Conservation (phyloP, 148 eudicot species). For the Vaccinium darrowii region DNA sequence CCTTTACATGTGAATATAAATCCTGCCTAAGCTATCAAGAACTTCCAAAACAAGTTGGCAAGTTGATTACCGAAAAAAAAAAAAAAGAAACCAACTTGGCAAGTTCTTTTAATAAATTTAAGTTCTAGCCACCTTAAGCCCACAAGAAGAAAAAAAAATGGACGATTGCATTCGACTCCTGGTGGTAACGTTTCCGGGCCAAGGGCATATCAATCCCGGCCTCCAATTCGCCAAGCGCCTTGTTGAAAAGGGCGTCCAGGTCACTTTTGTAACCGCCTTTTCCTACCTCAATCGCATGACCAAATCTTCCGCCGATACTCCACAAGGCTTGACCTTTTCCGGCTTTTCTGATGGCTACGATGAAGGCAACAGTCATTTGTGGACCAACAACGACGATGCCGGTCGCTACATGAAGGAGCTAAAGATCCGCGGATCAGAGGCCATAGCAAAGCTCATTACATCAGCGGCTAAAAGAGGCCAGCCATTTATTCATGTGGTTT, state of each 20-base stretch:
- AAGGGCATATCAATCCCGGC: constrained; percentile 59
- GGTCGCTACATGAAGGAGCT: constrained; percentile 17
- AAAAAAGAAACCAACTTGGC: no score
- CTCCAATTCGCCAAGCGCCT: constrained; percentile 55
- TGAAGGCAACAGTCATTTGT: not conserved
- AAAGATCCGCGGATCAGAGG: constrained; percentile 20
- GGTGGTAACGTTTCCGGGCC: constrained; percentile 30
- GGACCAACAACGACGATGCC: not conserved
- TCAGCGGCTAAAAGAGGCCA: constrained; percentile 20
- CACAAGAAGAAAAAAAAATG: not conserved
- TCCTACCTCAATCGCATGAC: constrained; percentile 7
- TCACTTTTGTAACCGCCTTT: constrained; percentile 44
- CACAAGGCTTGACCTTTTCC: not conserved
- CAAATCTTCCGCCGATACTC: not conserved
- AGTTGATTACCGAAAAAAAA: no score
- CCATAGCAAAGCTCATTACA: constrained; percentile 19
- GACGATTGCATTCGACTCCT: constrained; percentile 28
- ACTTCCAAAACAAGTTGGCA: not conserved
- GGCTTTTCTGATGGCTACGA: constrained; percentile 42
- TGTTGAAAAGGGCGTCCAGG: constrained; percentile 23
- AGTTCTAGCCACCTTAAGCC: no score
- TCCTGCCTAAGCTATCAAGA: not conserved
- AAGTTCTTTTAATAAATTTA: no score
- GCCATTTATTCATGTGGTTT: constrained; percentile 37
- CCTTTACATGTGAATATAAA: not conserved